phyloP scores from a whole-genome alignment of 768 basidiomycete genomes.

The Postia placenta region DNA sequence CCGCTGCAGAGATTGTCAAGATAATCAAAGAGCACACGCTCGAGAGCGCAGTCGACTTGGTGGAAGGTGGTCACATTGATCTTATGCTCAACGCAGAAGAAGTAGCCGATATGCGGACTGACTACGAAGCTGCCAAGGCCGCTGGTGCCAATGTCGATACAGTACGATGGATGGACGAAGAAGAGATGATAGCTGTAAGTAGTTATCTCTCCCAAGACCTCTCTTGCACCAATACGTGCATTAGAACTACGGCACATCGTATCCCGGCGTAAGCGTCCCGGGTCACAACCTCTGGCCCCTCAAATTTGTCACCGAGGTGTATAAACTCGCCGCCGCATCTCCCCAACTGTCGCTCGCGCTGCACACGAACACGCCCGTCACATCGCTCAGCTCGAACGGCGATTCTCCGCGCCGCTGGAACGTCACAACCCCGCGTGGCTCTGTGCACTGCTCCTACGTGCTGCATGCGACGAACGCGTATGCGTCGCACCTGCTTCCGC shows the following conservation, averaged over 20 bases:
- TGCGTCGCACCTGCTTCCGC: conserved; percentile 69
- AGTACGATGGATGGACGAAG: conserved; percentile 41
- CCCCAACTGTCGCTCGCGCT: conserved; percentile 40
- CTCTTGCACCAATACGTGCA: not conserved
- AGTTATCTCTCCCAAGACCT: not conserved
- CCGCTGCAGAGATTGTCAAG: conserved; percentile 38
- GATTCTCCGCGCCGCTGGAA: conserved; percentile 37
- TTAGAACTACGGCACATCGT: conserved; percentile 39
- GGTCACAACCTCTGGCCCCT: conserved; percentile 73
- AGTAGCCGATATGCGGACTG: conserved; percentile 27
- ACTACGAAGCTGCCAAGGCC: conserved; percentile 46
- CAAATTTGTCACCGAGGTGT: conserved; percentile 72
- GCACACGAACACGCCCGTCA: conserved; percentile 73
- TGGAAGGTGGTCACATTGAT: conserved; percentile 46
- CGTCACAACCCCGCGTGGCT: conserved; percentile 62
- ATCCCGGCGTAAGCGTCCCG: conserved; percentile 45
- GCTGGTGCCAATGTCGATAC: conserved; percentile 44
- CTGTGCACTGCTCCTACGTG: conserved; percentile 52
- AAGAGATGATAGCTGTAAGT: conserved; percentile 43
- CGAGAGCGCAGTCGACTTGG: conserved; percentile 52
- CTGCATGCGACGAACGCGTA: conserved; percentile 89
- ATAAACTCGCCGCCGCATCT: conserved; percentile 32
- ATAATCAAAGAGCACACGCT: conserved; percentile 42
- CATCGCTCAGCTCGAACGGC: conserved; percentile 22
- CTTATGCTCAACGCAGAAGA: conserved; percentile 46